A percentile compares a stretch with the other conserved stretches of the same genome.
Evolutionary conservation across 2,329 filamentous ascomycete genomes (phyloP).

Genomic region (Fusarium coicis): DNA sequence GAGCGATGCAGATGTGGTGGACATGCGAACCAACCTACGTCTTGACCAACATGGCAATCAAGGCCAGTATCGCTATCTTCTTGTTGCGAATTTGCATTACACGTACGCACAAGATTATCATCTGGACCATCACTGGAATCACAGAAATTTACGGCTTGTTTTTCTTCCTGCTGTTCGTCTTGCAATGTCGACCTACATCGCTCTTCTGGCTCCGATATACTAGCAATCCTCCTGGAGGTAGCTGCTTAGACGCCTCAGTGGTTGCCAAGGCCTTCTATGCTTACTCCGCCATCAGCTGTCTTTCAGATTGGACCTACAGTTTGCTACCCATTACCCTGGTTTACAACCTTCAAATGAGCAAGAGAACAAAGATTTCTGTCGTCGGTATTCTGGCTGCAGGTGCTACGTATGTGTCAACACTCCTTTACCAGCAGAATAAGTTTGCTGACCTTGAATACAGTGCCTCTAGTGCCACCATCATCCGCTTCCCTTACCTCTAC

Average conservation of each 20-base stretch:
- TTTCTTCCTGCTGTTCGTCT: slow-evolving; percentile 53
- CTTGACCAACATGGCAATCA: slow-evolving; percentile 49
- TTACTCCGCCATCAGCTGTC: slow-evolving; percentile 53
- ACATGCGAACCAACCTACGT: slow-evolving; percentile 56
- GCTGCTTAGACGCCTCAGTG: background rate
- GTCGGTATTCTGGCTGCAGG: slow-evolving; percentile 34
- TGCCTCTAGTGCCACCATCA: slow-evolving; percentile 54
- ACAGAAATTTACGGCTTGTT: slow-evolving; percentile 49
- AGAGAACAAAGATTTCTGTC: slow-evolving; percentile 52
- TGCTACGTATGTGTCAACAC: slow-evolving; percentile 7
- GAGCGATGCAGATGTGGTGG: slow-evolving; percentile 53
- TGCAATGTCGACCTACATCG: slow-evolving; percentile 53
- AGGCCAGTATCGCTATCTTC: slow-evolving; percentile 54
- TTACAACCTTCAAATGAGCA: slow-evolving; percentile 55
- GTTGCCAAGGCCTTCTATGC: slow-evolving; percentile 27
- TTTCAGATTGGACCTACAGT: slow-evolving; percentile 54
- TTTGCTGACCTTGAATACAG: background rate
- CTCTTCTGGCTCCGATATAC: slow-evolving; percentile 52
- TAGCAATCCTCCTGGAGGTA: slow-evolving; percentile 8
- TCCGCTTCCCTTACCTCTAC: slow-evolving; percentile 56
- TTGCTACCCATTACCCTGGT: slow-evolving; percentile 55
- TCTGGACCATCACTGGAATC: slow-evolving; percentile 26
- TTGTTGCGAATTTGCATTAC: slow-evolving; percentile 51
- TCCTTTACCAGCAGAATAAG: rapidly evolving
- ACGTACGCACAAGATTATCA: slow-evolving; percentile 14